Conservation (phyloP, 2,329 filamentous ascomycete species). For the Fusarium sambucinum region DNA sequence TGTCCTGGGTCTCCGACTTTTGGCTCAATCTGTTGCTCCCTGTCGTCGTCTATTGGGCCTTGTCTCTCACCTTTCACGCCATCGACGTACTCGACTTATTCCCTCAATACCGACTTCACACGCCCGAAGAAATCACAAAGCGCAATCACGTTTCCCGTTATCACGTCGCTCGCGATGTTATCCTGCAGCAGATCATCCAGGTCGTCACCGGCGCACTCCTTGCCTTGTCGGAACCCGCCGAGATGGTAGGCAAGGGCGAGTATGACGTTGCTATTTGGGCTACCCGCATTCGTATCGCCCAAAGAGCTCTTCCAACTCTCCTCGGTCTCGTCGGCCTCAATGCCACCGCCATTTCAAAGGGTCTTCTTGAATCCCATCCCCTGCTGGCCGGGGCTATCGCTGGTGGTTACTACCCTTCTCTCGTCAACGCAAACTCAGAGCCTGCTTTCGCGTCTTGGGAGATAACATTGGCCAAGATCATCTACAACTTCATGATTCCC, state of each 20-base stretch:
- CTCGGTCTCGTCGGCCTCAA: constrained; percentile 82
- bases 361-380: constrained; percentile 76
- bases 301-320: constrained; percentile 79
- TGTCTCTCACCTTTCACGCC: constrained; percentile 88
- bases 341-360: constrained; percentile 79
- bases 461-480: constrained; percentile 75
- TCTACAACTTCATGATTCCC: constrained; percentile 85
- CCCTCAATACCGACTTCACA: constrained; percentile 92
- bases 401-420: constrained; percentile 83
- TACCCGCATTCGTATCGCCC: constrained; percentile 80
- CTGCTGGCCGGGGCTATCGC: constrained; percentile 79
- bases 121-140: constrained; percentile 88
- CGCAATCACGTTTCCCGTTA: constrained; percentile 87
- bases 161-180: constrained; percentile 89
- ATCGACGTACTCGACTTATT: constrained; percentile 89
- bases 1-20: constrained; percentile 85
- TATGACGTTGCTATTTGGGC: constrained; percentile 94
- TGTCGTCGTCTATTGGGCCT: constrained; percentile 86
- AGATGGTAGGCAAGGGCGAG: constrained; percentile 80
- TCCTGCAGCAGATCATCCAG: constrained; percentile 93
- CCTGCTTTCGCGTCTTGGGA: constrained; percentile 90
- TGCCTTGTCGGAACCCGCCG: constrained; percentile 77
- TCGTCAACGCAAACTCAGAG: constrained; percentile 71
- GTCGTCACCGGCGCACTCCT: constrained; percentile 76
- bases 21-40: constrained; percentile 81